These are phyloP conservation scores for Dioszegia aurantiaca DNA, from an alignment of 768 basidiomycete species.

Conservation along the genomic window DNA sequence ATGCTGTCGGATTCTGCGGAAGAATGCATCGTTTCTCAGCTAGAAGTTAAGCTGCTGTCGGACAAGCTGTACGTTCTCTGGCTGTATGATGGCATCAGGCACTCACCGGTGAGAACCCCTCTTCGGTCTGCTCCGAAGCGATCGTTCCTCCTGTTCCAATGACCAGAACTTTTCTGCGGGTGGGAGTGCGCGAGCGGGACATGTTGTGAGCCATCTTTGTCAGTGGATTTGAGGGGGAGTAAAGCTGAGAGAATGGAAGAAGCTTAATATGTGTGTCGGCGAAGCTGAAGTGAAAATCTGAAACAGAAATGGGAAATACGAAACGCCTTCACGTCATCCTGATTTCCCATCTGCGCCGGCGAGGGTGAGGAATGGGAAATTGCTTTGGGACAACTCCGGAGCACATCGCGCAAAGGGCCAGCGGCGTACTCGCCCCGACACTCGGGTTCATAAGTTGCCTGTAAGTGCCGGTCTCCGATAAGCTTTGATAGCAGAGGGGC, in stretches of 20 bases:
- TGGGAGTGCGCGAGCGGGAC: slow-evolving; percentile 1
- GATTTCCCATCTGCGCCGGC: slow-evolving; percentile 2
- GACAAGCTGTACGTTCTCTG: too few relatives aligned
- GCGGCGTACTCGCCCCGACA: too few relatives aligned
- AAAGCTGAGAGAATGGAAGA: too few relatives aligned
- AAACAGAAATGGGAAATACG: slow-evolving; percentile 9
- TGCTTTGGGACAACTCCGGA: too few relatives aligned
- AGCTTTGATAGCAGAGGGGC: too few relatives aligned
- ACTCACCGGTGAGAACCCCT: slow-evolving; percentile 39
- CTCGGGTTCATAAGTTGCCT: too few relatives aligned
- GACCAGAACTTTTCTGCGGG: slow-evolving; percentile 20
- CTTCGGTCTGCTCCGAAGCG: slow-evolving; percentile 37
- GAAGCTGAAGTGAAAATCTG: neutral
- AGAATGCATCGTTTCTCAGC: slow-evolving; percentile 43
- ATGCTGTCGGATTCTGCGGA: slow-evolving; percentile 41
- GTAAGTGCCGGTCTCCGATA: too few relatives aligned
- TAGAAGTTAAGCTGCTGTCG: slow-evolving; percentile 5
- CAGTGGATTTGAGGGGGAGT: neutral
- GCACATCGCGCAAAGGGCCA: too few relatives aligned
- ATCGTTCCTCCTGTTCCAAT: slow-evolving; percentile 48
- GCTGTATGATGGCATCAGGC: too few relatives aligned
- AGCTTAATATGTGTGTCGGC: too few relatives aligned
- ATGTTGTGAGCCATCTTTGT: slow-evolving; percentile 9
- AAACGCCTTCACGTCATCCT: slow-evolving; percentile 8
- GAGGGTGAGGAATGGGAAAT: neutral